Percentiles rank a stretch among this genome's conserved stretches.
phyloP scores from a whole-genome alignment of 2,329 filamentous ascomycete species.

The Pseudogymnoascus sp. region DNA sequence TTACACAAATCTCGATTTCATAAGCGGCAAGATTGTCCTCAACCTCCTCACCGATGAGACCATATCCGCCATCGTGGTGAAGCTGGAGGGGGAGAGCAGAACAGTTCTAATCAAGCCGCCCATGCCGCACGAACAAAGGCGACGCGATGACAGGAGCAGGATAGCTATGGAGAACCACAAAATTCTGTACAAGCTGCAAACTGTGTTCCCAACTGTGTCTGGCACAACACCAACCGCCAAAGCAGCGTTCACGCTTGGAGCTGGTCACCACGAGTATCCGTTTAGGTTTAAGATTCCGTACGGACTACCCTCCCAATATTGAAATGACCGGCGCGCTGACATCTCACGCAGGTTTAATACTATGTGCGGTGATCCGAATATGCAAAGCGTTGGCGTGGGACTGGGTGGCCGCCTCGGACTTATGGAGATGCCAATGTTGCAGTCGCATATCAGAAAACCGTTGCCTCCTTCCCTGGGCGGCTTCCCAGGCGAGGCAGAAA shows the following conservation, averaged over 20 bases:
- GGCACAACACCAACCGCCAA: conserved; percentile 22
- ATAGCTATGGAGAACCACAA: conserved; percentile 56
- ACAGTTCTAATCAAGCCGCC: conserved; percentile 42
- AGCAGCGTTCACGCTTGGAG: conserved; percentile 50
- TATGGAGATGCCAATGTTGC: conserved; percentile 54
- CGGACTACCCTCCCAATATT: background rate
- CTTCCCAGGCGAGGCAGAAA: conserved; percentile 79
- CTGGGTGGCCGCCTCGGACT: conserved; percentile 51
- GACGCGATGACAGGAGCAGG: conserved; percentile 19
- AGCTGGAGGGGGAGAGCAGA: conserved; percentile 72
- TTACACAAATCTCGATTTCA: conserved; percentile 72
- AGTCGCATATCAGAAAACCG: conserved; percentile 71
- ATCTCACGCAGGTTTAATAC: conserved; percentile 54
- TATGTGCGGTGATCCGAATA: conserved; percentile 44
- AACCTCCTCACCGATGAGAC: conserved; percentile 57
- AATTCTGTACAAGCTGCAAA: conserved; percentile 65
- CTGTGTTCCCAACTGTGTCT: conserved; percentile 56
- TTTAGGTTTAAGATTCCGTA: conserved; percentile 66
- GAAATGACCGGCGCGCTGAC: conserved; percentile 15
- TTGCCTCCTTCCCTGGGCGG: conserved; percentile 84
- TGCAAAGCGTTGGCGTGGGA: conserved; percentile 45
- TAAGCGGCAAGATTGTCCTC: conserved; percentile 55
- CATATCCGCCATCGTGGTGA: conserved; percentile 67
- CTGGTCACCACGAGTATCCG: conserved; percentile 67
- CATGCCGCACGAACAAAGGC: conserved; percentile 10